A percentile compares a stretch with the other conserved stretches of the same genome.
phyloP scores from a whole-genome alignment of 148 eudicot species.

The Fallopia convolvulus region DNA sequence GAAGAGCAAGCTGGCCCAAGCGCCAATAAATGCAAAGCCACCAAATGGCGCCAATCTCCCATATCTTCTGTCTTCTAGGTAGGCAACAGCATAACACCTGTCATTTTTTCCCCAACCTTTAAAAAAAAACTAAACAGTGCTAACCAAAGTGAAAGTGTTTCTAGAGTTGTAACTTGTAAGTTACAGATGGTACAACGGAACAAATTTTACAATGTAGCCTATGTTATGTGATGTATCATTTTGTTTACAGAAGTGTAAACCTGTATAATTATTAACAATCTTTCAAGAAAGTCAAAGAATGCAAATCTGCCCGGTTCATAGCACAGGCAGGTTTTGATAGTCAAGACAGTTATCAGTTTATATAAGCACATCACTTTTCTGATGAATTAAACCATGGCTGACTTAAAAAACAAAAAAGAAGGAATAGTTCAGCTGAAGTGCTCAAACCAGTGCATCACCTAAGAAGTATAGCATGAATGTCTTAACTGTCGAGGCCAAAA shows the following conservation, averaged over 20 bases:
- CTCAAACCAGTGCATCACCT: not conserved
- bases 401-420: too few relatives aligned
- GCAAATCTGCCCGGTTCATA: not conserved
- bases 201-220: not conserved
- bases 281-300: not conserved
- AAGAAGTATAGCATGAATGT: not conserved
- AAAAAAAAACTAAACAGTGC: not conserved
- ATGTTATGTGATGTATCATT: not conserved
- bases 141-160: not conserved
- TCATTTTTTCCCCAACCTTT: not conserved
- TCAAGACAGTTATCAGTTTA: not conserved
- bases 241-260: not conserved
- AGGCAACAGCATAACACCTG: constrained; percentile 86
- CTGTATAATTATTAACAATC: not conserved
- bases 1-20: constrained; percentile 86
- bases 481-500: not conserved
- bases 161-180: not conserved
- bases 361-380: not conserved
- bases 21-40: constrained; percentile 82
- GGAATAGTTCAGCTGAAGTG: not conserved
- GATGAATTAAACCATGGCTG: too few relatives aligned
- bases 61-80: constrained; percentile 73
- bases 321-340: not conserved
- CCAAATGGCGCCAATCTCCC: constrained; percentile 74
- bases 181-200: not conserved